These are phyloP conservation scores for Euphrasia arctica DNA, from an alignment of 305 asterid species.

Conservation along the genomic window DNA sequence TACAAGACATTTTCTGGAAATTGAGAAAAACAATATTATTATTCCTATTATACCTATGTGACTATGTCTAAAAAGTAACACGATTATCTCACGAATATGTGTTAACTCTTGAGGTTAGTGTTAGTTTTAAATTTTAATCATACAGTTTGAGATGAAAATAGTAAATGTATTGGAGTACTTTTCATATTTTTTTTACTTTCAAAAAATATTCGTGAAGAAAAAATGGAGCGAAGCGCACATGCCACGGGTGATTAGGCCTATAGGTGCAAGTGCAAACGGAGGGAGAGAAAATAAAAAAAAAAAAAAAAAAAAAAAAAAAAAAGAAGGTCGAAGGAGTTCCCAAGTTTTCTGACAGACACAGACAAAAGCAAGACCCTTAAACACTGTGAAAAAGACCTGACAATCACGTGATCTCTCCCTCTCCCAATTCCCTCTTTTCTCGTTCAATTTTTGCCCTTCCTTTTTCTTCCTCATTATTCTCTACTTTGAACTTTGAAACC, in stretches of 20 bases:
- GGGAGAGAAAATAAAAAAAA: no score
- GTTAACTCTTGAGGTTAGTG: no score
- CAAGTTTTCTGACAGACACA: slow-evolving; percentile 32
- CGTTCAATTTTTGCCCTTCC: slow-evolving; percentile 22
- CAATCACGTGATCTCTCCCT: slow-evolving; percentile 63
- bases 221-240: neutral
- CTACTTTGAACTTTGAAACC: slow-evolving; percentile 23
- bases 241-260: no score
- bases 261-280: neutral
- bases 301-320: neutral
- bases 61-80: no score
- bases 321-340: slow-evolving; percentile 15
- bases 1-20: no score
- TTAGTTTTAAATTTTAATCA: no score
- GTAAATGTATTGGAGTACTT: no score
- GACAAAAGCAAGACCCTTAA: slow-evolving; percentile 30
- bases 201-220: neutral
- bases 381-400: slow-evolving; percentile 40
- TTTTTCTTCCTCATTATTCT: slow-evolving; percentile 22
- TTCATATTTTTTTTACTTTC: no score
- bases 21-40: no score
- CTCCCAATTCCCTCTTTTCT: slow-evolving; percentile 23
- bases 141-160: no score
- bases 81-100: no score
- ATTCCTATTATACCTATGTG: no score